These are phyloP conservation scores for Austroboletus niveus DNA, from an alignment of 1,284 basidiomycete genomes.

Conservation along the genomic window DNA sequence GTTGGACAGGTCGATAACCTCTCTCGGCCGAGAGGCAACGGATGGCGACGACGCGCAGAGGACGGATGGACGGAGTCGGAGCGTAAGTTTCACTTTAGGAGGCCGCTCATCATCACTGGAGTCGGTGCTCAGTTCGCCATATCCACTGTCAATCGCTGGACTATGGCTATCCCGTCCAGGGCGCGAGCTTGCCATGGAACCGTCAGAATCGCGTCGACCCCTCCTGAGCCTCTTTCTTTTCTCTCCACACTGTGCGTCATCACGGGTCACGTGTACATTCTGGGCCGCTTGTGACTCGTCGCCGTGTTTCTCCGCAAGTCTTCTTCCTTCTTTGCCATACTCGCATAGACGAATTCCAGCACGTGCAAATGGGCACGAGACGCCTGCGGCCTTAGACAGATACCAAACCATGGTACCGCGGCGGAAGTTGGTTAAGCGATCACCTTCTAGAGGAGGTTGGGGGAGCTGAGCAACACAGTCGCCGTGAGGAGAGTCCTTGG, in stretches of 20 bases:
- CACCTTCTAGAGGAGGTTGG: conserved; percentile 24
- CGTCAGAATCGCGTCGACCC: conserved; percentile 34
- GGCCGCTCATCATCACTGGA: conserved; percentile 46
- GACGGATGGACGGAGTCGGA: conserved; percentile 50
- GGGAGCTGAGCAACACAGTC: conserved; percentile 7
- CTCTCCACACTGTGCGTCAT: conserved; percentile 54
- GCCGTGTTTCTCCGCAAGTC: conserved; percentile 14
- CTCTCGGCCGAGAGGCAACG: conserved; percentile 22
- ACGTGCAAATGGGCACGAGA: conserved; percentile 69
- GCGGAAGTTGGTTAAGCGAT: conserved; percentile 68
- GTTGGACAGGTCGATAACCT: conserved; percentile 43
- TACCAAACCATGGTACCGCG: conserved; percentile 79
- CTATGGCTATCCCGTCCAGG: conserved; percentile 17
- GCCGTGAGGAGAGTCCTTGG: conserved; percentile 17
- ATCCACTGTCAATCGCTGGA: conserved; percentile 29
- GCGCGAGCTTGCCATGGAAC: conserved; percentile 10
- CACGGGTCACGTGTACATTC: conserved; percentile 39
- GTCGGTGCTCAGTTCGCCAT: conserved; percentile 33
- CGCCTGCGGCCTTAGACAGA: conserved; percentile 67
- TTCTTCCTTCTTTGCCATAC: conserved; percentile 53
- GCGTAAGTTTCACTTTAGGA: conserved; percentile 65
- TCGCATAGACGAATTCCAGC: conserved; percentile 69
- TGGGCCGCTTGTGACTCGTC: conserved; percentile 19
- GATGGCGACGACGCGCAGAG: conserved; percentile 23
- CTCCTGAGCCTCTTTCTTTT: conserved; percentile 66